Evolutionary conservation across 805 yeast species (phyloP), one percentile per base, ranked within the genome.

Genomic region (Zygosaccharomyces pseudorouxii): DNA sequence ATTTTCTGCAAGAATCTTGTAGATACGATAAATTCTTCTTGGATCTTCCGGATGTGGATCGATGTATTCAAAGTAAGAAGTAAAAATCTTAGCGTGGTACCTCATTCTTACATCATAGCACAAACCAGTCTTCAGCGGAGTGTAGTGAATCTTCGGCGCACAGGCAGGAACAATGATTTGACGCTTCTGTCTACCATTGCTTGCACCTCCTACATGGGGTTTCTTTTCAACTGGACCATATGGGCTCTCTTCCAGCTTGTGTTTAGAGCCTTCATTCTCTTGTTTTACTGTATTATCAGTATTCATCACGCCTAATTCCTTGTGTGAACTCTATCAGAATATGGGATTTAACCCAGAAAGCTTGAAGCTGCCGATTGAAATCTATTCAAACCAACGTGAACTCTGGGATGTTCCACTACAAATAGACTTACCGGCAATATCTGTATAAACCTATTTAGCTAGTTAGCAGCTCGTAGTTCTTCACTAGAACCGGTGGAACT

Each of bases 1-100:
- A 33, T 93, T 89, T 62, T 93, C 97, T 0, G 97, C 97, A 38
- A 93, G 75, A 37, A 86, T 85, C 69, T 93, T 89, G 71, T 93
- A 93, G 41, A 93, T 87, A 48, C 98, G 77, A 69, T 90, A 93
- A 31, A 92, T 90, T 57, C 99, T 80, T 53, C 99, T 77, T 9
- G 99, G 99, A 63, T 93, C 99, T 66, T 93, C 99, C 4, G 99
- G 99, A 64, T 93, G 99, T 2, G 98, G 99, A 63, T 93, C 99
- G 45, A 92, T 88, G 68, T 92, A 92, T 66, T 92, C 97, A 59
- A 80, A 86, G 57, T 92, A 88, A 1, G 93, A 85, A 3, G 96
- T 88, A 70, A 86, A 90, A 46, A 93, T 84, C 63, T 89, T 88
- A 35, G 97, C 96, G 65, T 93, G 99, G 67, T 92, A 93, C 53